Base-by-base conservation (phyloP, 495 filamentous ascomycete genomes). In the Sporormia fimetaria region DNA sequence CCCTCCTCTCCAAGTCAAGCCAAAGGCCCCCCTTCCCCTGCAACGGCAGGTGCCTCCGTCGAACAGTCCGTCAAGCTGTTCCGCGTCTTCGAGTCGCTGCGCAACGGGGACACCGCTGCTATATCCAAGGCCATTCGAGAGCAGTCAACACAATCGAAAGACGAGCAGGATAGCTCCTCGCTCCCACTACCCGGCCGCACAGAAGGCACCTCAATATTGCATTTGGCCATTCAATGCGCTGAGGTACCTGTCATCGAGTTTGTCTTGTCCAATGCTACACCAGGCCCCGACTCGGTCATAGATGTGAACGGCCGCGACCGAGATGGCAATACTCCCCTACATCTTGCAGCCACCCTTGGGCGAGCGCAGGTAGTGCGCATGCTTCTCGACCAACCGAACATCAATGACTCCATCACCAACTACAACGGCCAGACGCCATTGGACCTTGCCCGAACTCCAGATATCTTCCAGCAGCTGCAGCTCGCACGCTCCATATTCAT, bases 221-320 rank as follows among this genome's bases (percentile, higher is more conserved):
- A 96, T 60, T 67, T 98, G 36, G 87, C 90, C 18, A 83, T 95
- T n/a, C 90, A 96, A 58, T 98, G 90, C 54, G 92, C 92, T 12
- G 87, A 96, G 54, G 72, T 80, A 18, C 78, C 82, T n/a, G 86
- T 98, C 9, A 78, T 98, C n/a, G 92, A 98, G 61, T 94, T 83
- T 50, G 79, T 96, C 6, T 63, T 98, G 16, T 87, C 86, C 9
- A 59, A 57, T 8, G 64, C 65, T 28, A 67, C 67, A 6, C 68
- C 69, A 7, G 37, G 9, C 10, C 23, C 63, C 53, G 15, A 65
- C 63, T n/a, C 59, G 64, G 12, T 59, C 59, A 63, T 92, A 34
- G 83, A 96, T 56, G 67, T 96, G 54, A 98, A 96, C 63, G 77
- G 79, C 20, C 79, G 81, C 20, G 90, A 98, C 51, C 77, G 79